Base-by-base conservation (phyloP, 768 basidiomycete species). In the Calocera viscosa region DNA sequence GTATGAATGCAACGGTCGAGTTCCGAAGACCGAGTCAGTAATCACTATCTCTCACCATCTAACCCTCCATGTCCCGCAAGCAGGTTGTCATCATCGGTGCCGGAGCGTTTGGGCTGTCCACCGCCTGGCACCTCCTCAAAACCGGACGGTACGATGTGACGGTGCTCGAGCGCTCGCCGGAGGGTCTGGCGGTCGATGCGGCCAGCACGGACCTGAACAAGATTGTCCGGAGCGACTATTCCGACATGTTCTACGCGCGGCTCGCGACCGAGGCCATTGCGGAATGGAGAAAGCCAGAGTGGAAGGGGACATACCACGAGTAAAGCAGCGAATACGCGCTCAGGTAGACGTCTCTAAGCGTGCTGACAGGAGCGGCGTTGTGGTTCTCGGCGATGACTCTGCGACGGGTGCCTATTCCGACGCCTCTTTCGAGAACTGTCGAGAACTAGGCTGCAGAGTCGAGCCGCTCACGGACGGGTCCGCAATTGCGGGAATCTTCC, bases 341-440 rank as follows among this genome's bases (percentile, higher is more conserved):
- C 43, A 3, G 43, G 24, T 7, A 19, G 5, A 7, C 7, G 24
- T 5, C 8, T 5, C 43, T 47, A 19, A 47, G 24, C 7, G 14
- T 26, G 30, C 24, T 16, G 8, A 64, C 71, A 90, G 89, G 77
- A 87, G 82, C 67, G 89, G 90, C 17, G 86, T 90, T 0, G 73
- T 90, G 65, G 79, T 85, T 53, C 73, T 89, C 24, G 81, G 82
- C 11, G 49, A 63, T 19, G 64, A 69, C 24, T 67, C 74, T 8
- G 75, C 75, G 12, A 74, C 72, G 7, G 75, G 73, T 22, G 70
- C 71, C 1, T 87, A 89, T 72, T 78, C 81, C 1, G 77, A 83
- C 68, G 77, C 78, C 28, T 81, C 86, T 0, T 86, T 83, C 72
- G 73, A 76, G 49, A 92, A 91, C 74, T 90, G 91, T 74, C 70